Conservation (phyloP, 257 asterid species). For the Solanum paucissectum region DNA sequence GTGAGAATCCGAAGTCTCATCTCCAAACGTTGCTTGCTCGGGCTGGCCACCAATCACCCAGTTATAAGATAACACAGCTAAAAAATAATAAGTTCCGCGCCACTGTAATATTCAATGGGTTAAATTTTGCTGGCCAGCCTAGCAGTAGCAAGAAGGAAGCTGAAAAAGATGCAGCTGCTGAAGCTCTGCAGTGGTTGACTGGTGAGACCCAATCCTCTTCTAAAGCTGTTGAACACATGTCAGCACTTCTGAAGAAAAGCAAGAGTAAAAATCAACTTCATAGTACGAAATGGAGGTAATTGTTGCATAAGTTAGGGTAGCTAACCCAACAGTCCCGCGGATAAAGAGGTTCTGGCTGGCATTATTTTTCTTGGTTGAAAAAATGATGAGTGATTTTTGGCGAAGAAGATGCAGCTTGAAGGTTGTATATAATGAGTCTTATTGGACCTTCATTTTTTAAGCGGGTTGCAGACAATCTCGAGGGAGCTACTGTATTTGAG, state of each 20-base stretch:
- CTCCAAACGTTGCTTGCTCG: constrained; percentile 67
- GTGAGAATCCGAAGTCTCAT: constrained; percentile 52
- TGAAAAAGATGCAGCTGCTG: constrained; percentile 88
- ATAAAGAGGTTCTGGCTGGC: background rate
- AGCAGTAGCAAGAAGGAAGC: constrained; percentile 81
- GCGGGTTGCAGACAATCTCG: background rate
- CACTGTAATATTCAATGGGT: constrained; percentile 62
- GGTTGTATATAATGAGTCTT: background rate
- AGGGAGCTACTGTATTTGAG: background rate
- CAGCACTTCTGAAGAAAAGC: constrained; percentile 59
- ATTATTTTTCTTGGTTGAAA: background rate
- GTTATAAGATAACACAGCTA: constrained; percentile 53
- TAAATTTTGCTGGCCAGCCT: constrained; percentile 72
- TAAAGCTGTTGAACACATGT: constrained; percentile 40
- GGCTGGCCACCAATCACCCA: constrained; percentile 72
- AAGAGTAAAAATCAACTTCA: constrained; percentile 32
- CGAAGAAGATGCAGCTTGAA: background rate
- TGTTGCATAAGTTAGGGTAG: background rate
- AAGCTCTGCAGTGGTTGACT: constrained; percentile 81
- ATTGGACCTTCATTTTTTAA: background rate
- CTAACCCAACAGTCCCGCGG: background rate
- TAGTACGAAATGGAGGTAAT: constrained; percentile 59
- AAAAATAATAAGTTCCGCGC: constrained; percentile 64
- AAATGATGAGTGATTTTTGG: background rate
- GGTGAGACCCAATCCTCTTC: constrained; percentile 62